Base-by-base conservation (phyloP, 2,329 filamentous ascomycete genomes). In the Aspergillus melleus region DNA sequence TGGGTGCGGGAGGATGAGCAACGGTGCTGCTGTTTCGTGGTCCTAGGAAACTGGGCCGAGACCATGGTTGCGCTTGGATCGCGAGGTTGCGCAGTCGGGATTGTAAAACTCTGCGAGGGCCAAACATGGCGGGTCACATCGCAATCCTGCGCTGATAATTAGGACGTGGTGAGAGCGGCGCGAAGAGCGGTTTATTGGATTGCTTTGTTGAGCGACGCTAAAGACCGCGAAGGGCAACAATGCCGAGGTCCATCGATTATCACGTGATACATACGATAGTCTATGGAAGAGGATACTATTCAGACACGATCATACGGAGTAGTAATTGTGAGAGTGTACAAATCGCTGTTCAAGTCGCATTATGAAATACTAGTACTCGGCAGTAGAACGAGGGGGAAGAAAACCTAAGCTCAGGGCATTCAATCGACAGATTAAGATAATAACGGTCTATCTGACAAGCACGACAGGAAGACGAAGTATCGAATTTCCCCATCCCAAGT, bases 71-170 rank as follows among this genome's bases (percentile, higher is more conserved):
- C 14, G 49, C 51, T 24, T 56, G 57, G 19, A 22, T 54, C 12
- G 56, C 42, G 26, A 56, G 36, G 39, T 55, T 55, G 30, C 67
- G 64, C 36, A 70, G n/a, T 50, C 62, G 61, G 30, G 63, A 59
- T 32, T 68, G 69, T 42, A 71, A 46, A 53, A 68, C 54, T 62
- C 60, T 66, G 52, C 68, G 67, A 51, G 67, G 61, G 57, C 66
- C 54, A 50, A 64, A 60, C 73, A 75, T 74, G 47, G 46, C 66
- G 64, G 51, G n/a, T 72, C 62, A 69, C 68, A 70, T 68, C 26
- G 49, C 60, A 64, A 32, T 58, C 29, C 44, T 32, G 16, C 58
- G 30, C 44, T 12, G 26, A n/a, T n/a, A 24, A 47, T 26, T 29
- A 54, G 20, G 11, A 29, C 12, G 29, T 52, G 22, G 50, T 20